Evolutionary conservation across 768 basidiomycete genomes (phyloP), one percentile per base, ranked within the genome.

Genomic region (Tubosaeta sp.): DNA sequence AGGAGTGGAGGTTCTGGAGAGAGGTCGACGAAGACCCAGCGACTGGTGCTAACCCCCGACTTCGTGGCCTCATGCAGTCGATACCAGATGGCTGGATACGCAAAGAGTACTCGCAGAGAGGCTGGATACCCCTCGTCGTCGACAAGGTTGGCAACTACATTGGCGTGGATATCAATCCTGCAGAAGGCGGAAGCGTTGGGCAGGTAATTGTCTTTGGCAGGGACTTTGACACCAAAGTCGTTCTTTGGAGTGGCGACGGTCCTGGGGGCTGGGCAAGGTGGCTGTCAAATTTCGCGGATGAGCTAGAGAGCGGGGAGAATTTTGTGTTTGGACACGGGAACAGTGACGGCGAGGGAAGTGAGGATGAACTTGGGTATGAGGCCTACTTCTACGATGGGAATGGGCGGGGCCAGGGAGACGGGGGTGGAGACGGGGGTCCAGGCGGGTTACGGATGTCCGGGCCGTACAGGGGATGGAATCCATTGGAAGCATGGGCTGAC

Each of bases 161-260:
- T 53, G 97, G 97, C 51, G 79, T 99, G 43, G 97, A 99, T 69
- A 78, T 99, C 53, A 92, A 88, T 69, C 95, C 95, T 8, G 89
- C 67, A 9, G 83, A 86, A 64, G 71, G 72, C 43, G 94, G 93
- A 41, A 72, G 79, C 9, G 75, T 78, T 50, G 97, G 97, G 6
- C 97, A 99, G 66, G 95, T 97, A 43, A 97, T 99, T 52, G 86
- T 97, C 45, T 99, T 98, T 67, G 97, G 97, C n/a, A 82, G 97
- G 46, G 97, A 98, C 65, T 97, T 98, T 69, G 97, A 99, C 70
- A 88, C 92, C 11, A 99, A 99, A 66, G 91, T 97, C 34, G 95
- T 98, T 38, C 75, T 98, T 43, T 97, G 88, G 85, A 77, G 81
- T 47, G 97, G 97, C 8, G 93, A 97, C 52, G 93, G 94, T 8